Percentiles rank a stretch among this genome's conserved stretches.
Evolutionary conservation across 2,329 filamentous ascomycete genomes (phyloP).

Genomic region (Ophiognomonia clavigignenti-juglandacearum): DNA sequence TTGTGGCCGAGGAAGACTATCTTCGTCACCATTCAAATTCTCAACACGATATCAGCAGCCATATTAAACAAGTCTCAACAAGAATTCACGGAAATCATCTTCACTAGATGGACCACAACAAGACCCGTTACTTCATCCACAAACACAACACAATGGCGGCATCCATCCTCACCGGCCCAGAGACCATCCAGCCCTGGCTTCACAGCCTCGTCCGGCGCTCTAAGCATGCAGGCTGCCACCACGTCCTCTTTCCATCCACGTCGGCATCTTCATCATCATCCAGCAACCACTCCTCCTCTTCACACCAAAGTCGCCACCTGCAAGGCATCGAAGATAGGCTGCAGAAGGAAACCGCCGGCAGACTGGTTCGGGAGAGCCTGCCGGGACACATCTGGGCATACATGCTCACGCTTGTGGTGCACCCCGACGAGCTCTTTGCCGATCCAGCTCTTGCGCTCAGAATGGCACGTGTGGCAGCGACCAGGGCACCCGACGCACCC

Average conservation of each 20-base stretch:
- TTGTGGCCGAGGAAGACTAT: background rate
- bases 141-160: background rate
- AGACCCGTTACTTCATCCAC: background rate
- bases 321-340: slow-evolving; percentile 1
- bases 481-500: background rate
- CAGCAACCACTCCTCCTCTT: background rate
- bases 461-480: slow-evolving; percentile 1
- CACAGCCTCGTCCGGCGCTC: background rate
- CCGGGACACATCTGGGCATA: slow-evolving; percentile 4
- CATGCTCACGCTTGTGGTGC: slow-evolving; percentile 3
- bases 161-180: background rate
- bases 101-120: too few species aligned
- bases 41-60: background rate
- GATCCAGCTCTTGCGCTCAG: background rate
- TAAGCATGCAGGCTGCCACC: background rate
- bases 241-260: background rate
- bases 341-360: background rate
- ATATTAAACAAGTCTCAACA: background rate
- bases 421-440: slow-evolving; percentile 2
- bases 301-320: background rate
- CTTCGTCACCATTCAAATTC: background rate
- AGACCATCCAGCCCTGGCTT: slow-evolving; percentile 5
- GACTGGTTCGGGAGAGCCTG: background rate
- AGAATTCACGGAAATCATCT: background rate
- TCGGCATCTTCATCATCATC: background rate